Conservation (phyloP, 352 stramenopile genomes). For the Phytophthora foliorum region DNA sequence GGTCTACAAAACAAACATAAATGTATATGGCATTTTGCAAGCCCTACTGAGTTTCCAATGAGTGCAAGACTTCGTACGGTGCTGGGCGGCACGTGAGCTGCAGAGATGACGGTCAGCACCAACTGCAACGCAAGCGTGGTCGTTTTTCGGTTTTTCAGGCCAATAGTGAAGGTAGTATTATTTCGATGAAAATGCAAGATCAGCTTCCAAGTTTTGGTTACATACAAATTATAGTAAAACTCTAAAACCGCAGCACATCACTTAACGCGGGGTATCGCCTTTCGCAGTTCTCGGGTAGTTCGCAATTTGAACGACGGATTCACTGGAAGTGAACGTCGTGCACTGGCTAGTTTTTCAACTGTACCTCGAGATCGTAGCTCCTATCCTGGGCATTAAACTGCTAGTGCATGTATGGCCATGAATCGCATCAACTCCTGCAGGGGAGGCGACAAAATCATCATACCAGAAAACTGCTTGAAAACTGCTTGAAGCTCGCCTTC, state of each 20-base stretch:
- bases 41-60: too few relatives aligned
- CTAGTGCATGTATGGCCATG: too few relatives aligned
- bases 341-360: conserved; percentile 28
- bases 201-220: conserved; percentile 13
- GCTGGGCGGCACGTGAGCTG: too few relatives aligned
- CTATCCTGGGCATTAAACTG: too few relatives aligned
- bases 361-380: conserved; percentile 18
- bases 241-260: background rate
- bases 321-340: conserved; percentile 10
- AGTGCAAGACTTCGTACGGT: too few relatives aligned
- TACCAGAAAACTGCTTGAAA: conserved; percentile 2
- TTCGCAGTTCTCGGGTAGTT: background rate
- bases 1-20: too few relatives aligned
- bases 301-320: background rate
- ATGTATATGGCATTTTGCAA: too few relatives aligned
- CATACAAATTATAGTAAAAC: conserved; percentile 5
- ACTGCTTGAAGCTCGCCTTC: background rate
- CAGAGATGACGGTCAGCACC: too few relatives aligned
- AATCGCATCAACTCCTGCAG: too few relatives aligned
- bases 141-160: too few relatives aligned
- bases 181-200: background rate
- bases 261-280: conserved; percentile 17
- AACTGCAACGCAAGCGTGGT: too few relatives aligned
- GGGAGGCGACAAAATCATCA: background rate
- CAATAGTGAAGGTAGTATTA: conserved; percentile 4